phyloP scores from a whole-genome alignment of 2,329 filamentous ascomycete genomes.

The Botryotinia narcissicola region DNA sequence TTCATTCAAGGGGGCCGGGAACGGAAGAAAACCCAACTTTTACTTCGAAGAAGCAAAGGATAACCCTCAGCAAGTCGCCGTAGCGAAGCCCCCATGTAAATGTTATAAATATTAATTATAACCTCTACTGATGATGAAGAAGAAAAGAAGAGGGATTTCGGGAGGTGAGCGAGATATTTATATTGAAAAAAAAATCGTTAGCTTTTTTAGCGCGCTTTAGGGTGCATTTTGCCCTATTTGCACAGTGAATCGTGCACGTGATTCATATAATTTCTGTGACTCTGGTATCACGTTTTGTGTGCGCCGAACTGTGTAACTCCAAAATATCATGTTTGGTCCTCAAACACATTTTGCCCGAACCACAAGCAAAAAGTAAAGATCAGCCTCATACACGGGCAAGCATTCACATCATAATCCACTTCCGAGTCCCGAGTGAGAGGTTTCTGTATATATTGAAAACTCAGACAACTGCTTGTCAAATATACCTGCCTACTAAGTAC shows the following conservation, averaged over 20 bases:
- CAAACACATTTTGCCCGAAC: background rate
- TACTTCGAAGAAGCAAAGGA: conserved; percentile 29
- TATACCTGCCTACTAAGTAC: background rate
- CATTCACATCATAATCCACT: background rate
- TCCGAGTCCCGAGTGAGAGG: background rate
- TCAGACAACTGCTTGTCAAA: conserved; percentile 8
- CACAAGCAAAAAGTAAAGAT: background rate
- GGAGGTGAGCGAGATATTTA: conserved; percentile 23
- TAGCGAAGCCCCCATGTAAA: conserved; percentile 42
- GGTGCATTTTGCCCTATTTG: conserved; percentile 7
- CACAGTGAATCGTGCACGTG: background rate
- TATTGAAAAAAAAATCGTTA: conserved; percentile 7
- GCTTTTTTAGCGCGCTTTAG: conserved; percentile 18
- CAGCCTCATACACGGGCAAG: background rate
- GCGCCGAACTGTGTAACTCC: background rate
- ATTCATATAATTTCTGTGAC: background rate
- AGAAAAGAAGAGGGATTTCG: conserved; percentile 23
- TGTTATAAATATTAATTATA: conserved; percentile 42
- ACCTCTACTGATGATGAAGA: conserved; percentile 41
- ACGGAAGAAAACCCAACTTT: conserved; percentile 43
- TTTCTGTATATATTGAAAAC: background rate
- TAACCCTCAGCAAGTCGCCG: conserved; percentile 44
- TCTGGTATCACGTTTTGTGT: background rate
- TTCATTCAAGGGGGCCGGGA: conserved; percentile 44
- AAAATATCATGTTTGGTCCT: background rate